phyloP scores from a whole-genome alignment of 2,329 filamentous ascomycete genomes.

The Sclerotinia spermophila region DNA sequence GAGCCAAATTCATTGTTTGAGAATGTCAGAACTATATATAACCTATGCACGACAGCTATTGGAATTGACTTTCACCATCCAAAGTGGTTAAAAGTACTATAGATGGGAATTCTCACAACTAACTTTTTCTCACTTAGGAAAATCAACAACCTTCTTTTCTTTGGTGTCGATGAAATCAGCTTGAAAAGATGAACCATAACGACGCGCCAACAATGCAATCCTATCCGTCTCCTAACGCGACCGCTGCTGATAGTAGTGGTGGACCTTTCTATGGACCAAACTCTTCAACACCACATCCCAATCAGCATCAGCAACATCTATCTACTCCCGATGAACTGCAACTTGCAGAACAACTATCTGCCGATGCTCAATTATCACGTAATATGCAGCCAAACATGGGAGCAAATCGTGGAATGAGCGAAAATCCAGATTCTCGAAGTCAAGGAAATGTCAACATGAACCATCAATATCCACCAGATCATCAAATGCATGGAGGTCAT shows the following conservation, averaged over 20 bases:
- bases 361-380: conserved; percentile 43
- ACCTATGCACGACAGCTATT: conserved; percentile 13
- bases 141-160: conserved; percentile 19
- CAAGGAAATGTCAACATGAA: conserved; percentile 37
- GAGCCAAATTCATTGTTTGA: conserved; percentile 26
- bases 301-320: conserved; percentile 31
- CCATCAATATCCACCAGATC: conserved; percentile 38
- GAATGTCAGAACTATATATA: conserved; percentile 14
- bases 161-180: conserved; percentile 24
- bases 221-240: conserved; percentile 35
- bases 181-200: conserved; percentile 25
- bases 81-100: neutral
- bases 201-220: conserved; percentile 35
- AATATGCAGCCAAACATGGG: conserved; percentile 44
- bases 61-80: no score
- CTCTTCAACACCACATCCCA: conserved; percentile 29
- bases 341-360: conserved; percentile 33
- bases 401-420: conserved; percentile 39
- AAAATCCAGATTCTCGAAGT: conserved; percentile 37
- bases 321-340: conserved; percentile 37
- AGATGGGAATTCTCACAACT: conserved; percentile 25
- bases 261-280: conserved; percentile 32
- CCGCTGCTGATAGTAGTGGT: conserved; percentile 29
- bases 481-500: conserved; percentile 27
- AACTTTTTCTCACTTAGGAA: conserved; percentile 24